These are phyloP conservation scores for Chondrus crispus DNA, from an alignment of 23 red algal genomes.

Conservation along the genomic window DNA sequence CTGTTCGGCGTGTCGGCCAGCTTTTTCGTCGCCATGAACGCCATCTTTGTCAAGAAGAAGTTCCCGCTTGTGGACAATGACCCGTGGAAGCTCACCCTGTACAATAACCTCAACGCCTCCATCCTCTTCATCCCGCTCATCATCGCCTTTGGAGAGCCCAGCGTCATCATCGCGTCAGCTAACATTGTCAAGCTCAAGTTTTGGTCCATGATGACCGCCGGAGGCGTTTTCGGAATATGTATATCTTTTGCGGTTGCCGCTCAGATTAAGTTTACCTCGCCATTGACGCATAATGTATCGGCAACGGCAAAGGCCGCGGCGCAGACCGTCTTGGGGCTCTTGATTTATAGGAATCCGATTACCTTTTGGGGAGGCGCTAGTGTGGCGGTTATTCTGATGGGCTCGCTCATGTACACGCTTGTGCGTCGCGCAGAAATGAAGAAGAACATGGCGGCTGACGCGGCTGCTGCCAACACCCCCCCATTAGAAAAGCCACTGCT, in stretches of 20 bases:
- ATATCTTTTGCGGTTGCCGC: slow-evolving; percentile 93
- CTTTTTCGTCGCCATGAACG: slow-evolving; percentile 96
- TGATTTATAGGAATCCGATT: slow-evolving; percentile 87
- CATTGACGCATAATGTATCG: slow-evolving; percentile 97
- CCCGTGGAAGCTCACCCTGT: slow-evolving; percentile 96
- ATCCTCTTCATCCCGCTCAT: slow-evolving; percentile 95
- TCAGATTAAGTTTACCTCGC: slow-evolving; percentile 97
- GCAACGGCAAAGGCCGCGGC: slow-evolving; percentile 96
- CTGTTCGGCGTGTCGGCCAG: slow-evolving; percentile 79
- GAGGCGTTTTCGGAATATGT: slow-evolving; percentile 79
- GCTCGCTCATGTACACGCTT: slow-evolving; percentile 83
- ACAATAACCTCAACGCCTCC: slow-evolving; percentile 88
- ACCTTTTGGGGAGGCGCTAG: slow-evolving; percentile 72
- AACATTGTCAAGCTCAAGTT: slow-evolving; percentile 67
- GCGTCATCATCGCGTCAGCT: slow-evolving; percentile 33
- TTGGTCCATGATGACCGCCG: slow-evolving; percentile 80
- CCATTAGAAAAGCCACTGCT: slow-evolving; percentile 8
- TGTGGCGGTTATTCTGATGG: slow-evolving; percentile 80
- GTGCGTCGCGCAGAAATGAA: slow-evolving; percentile 89
- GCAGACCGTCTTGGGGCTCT: slow-evolving; percentile 84
- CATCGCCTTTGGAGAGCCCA: slow-evolving; percentile 60
- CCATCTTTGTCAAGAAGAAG: slow-evolving; percentile 97
- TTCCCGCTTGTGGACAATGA: slow-evolving; percentile 91
- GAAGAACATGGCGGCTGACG: slow-evolving; percentile 48
- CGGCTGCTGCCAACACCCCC: slow-evolving; percentile 22